Evolutionary conservation across 306 rosid species (phyloP), one percentile per base, ranked within the genome.

Genomic region (Alnus rubra): DNA sequence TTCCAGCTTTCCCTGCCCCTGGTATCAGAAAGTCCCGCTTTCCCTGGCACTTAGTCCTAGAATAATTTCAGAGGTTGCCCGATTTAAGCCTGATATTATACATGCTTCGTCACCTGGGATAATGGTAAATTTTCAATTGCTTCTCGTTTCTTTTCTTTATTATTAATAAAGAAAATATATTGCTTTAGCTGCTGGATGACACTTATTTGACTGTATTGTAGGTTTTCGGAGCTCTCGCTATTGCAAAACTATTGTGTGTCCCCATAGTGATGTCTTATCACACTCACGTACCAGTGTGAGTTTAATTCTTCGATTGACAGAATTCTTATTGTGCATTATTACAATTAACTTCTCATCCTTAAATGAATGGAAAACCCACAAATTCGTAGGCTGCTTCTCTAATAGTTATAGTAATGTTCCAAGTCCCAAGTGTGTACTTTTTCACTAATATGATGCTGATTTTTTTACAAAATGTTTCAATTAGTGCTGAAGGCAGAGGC

Each of bases 61-160:
- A 91, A 96, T 96, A 82, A 90, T 96, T 80, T 90, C 97, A 28
- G 98, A 91, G 89, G 99, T 96, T 79, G 96, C 97, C 42, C 91
- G 82, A 76, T 96, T 96, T 80, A 96, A 96, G 88, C 99, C 99
- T 65, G 99, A 96, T 89, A 96, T 96, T 74, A 93, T 96, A 79
- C 99, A 96, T 62, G 99, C 99, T 67, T 96, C 99, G 53, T 96
- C 99, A 4, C 99, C 99, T 0, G 99, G 99, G 82, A 90, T 96
- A 82, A 96, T 96, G 98, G 99, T 86, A 59, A 71, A 93, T 77
- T n/a, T 72, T 37, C 30, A 9, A 33, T 39, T 35, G 1, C 11
- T 63, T 69, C 79, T 70, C 71, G 30, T 68, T 35, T 59, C 42
- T 76, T 16, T 70, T 50, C 53, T 52, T 69, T 71, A 4, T 78